A percentile compares a stretch with the other conserved stretches of the same genome.
phyloP scores from a whole-genome alignment of 805 yeast species.

The Lachancea kluyveri region DNA sequence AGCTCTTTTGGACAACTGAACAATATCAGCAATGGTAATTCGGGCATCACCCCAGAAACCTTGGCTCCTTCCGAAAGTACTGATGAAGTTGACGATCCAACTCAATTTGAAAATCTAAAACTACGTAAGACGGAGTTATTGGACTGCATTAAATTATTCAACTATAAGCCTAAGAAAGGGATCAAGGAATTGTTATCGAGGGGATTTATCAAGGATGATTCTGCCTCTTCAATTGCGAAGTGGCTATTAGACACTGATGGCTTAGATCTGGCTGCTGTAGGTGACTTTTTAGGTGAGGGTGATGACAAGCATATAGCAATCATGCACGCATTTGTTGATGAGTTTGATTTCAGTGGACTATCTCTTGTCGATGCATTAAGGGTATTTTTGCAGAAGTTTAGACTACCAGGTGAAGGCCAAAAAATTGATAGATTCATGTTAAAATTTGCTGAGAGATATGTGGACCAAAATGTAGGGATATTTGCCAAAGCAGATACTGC shows the following conservation, averaged over 20 bases:
- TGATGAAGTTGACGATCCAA: slow-evolving; percentile 58
- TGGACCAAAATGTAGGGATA: slow-evolving; percentile 78
- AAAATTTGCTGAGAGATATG: slow-evolving; percentile 90
- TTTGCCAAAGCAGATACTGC: slow-evolving; percentile 94
- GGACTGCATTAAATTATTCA: slow-evolving; percentile 74
- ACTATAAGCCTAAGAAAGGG: slow-evolving; percentile 81
- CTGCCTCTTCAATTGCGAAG: slow-evolving; percentile 65
- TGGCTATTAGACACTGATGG: slow-evolving; percentile 72
- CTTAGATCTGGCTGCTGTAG: slow-evolving; percentile 75
- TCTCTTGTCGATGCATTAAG: slow-evolving; percentile 85
- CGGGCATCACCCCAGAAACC: slow-evolving; percentile 13
- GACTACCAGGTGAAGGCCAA: slow-evolving; percentile 98
- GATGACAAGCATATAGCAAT: slow-evolving; percentile 67
- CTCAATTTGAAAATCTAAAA: slow-evolving; percentile 79
- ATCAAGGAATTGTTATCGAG: slow-evolving; percentile 52
- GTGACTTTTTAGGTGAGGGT: slow-evolving; percentile 91
- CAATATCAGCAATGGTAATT: slow-evolving; percentile 3
- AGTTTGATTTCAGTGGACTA: slow-evolving; percentile 64
- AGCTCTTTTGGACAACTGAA: slow-evolving; percentile 6
- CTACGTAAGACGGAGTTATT: slow-evolving; percentile 74
- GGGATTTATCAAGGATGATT: slow-evolving; percentile 54
- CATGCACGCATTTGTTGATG: slow-evolving; percentile 91
- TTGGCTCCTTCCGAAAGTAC: slow-evolving; percentile 12
- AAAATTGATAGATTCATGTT: slow-evolving; percentile 95
- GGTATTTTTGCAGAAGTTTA: slow-evolving; percentile 73